These are phyloP conservation scores for Lentinus tigrinus DNA, from an alignment of 768 basidiomycete genomes.

Conservation along the genomic window DNA sequence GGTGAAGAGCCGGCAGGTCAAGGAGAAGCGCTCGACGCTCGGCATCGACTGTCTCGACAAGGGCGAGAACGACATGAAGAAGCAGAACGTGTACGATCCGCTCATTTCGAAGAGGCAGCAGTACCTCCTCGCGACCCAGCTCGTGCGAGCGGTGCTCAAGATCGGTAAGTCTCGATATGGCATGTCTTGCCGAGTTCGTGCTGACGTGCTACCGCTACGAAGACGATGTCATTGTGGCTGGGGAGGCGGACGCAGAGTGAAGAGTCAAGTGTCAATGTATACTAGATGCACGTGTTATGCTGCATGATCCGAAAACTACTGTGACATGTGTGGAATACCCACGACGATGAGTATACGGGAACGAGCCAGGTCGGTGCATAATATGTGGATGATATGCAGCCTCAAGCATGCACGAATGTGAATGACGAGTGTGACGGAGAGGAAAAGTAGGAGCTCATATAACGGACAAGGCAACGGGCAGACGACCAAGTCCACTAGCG, in stretches of 20 bases:
- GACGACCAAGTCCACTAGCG: too few relatives aligned
- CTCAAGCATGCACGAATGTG: too few relatives aligned
- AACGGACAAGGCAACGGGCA: too few relatives aligned
- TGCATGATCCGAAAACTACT: too few relatives aligned
- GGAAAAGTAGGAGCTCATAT: too few relatives aligned
- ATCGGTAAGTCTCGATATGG: slow-evolving; percentile 55
- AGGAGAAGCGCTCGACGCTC: slow-evolving; percentile 77
- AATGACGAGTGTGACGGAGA: too few relatives aligned
- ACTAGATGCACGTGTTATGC: neutral
- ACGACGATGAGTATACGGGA: too few relatives aligned
- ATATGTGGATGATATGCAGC: too few relatives aligned
- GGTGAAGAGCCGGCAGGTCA: slow-evolving; percentile 90
- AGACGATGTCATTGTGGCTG: slow-evolving; percentile 15
- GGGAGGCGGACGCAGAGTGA: slow-evolving; percentile 5
- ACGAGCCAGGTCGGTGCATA: too few relatives aligned
- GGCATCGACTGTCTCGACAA: slow-evolving; percentile 91
- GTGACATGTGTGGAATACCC: too few relatives aligned
- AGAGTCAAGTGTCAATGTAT: neutral
- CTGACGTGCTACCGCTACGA: neutral
- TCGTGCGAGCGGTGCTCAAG: slow-evolving; percentile 85
- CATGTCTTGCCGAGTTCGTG: neutral
- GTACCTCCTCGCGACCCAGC: slow-evolving; percentile 94
- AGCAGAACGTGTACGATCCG: slow-evolving; percentile 96
- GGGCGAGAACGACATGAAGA: slow-evolving; percentile 95
- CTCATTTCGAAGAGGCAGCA: slow-evolving; percentile 97